A percentile compares a stretch with the other conserved stretches of the same genome.
phyloP scores from a whole-genome alignment of 305 asterid genomes.

The Rubia peregrina region DNA sequence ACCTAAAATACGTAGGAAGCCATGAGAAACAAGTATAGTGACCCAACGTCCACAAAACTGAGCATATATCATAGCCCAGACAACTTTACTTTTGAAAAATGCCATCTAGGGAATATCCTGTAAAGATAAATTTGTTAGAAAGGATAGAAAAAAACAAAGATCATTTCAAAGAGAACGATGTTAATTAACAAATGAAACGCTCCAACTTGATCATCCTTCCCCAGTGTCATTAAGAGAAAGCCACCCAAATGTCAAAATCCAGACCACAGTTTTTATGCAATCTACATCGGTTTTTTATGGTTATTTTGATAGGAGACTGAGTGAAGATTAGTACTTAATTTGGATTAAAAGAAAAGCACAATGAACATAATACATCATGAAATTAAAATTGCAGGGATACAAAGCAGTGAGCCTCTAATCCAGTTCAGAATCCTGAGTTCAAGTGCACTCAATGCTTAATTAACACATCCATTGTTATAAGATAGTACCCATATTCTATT shows the following conservation, averaged over 20 bases:
- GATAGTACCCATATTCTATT: no score
- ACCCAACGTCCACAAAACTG: slow-evolving; percentile 99
- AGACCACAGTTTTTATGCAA: not conserved
- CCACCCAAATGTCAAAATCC: not conserved
- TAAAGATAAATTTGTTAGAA: slow-evolving; percentile 19
- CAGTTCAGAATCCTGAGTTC: not conserved
- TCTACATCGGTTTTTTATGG: not conserved
- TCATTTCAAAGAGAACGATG: not conserved
- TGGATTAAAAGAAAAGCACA: not conserved
- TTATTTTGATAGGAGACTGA: slow-evolving; percentile 1
- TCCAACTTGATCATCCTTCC: not conserved
- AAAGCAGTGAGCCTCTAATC: slow-evolving; percentile 1
- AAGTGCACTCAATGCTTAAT: not conserved
- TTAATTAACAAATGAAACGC: not conserved
- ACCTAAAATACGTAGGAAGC: slow-evolving; percentile 99
- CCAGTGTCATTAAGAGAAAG: not conserved
- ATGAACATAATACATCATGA: not conserved
- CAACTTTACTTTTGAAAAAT: slow-evolving; percentile 78
- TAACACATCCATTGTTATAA: not conserved
- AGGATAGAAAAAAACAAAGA: not conserved
- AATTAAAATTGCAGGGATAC: not conserved
- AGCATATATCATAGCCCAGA: slow-evolving; percentile 98
- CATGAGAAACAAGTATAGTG: slow-evolving; percentile 89
- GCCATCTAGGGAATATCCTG: slow-evolving; percentile 96
- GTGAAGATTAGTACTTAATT: not conserved